Evolutionary conservation across 805 yeast genomes (phyloP).

Genomic region (Blastobotrys parvus): DNA sequence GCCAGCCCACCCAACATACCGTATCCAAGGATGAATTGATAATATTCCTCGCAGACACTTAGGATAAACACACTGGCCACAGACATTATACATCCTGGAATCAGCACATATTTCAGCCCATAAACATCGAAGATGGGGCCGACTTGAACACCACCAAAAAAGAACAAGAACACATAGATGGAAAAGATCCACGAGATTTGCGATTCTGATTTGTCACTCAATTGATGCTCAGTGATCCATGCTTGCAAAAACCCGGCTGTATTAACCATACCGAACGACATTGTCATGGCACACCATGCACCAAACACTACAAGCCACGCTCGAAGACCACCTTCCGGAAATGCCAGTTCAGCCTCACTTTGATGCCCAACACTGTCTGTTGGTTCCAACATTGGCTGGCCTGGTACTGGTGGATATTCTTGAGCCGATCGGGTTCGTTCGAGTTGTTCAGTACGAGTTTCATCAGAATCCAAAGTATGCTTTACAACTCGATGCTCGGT

Average conservation of each 20-base stretch:
- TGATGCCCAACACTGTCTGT: background rate
- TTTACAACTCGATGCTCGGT: no score
- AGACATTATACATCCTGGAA: constrained; percentile 37
- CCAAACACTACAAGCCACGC: constrained; percentile 52
- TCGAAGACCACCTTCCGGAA: constrained; percentile 46
- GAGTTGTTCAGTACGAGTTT: background rate
- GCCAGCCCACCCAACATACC: constrained; percentile 44
- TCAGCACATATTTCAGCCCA: constrained; percentile 42
- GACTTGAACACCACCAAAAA: constrained; percentile 38
- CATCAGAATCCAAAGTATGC: no score
- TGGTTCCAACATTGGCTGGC: background rate
- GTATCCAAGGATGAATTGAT: constrained; percentile 52
- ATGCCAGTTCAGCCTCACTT: constrained; percentile 6
- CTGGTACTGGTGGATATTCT: background rate
- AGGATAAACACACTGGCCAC: constrained; percentile 44
- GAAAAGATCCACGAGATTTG: constrained; percentile 63
- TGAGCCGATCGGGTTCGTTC: background rate
- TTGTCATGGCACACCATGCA: constrained; percentile 47
- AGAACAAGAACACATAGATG: constrained; percentile 29
- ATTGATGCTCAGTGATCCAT: constrained; percentile 46
- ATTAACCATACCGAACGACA: constrained; percentile 58
- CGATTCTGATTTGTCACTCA: constrained; percentile 37
- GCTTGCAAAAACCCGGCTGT: constrained; percentile 62
- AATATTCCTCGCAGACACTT: constrained; percentile 41
- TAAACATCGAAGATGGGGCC: constrained; percentile 51